A percentile compares a stretch with the other conserved stretches of the same genome.
phyloP scores from a whole-genome alignment of 1,139 yeast genomes.

The Protomyces arabidopsidicola region DNA sequence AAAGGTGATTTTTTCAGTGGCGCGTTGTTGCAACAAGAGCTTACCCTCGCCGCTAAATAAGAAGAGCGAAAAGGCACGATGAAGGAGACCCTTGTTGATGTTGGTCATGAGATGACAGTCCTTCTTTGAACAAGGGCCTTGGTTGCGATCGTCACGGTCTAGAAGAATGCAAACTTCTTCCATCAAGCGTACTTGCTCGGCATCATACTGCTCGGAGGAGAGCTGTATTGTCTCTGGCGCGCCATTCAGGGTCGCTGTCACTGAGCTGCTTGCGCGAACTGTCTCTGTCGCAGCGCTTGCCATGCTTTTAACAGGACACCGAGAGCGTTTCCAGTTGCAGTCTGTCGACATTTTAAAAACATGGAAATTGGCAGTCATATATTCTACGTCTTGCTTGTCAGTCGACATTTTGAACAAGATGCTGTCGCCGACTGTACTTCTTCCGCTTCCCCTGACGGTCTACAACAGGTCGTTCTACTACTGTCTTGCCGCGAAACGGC shows the following conservation, averaged over 20 bases:
- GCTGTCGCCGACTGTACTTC: background rate
- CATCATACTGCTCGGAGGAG: constrained; percentile 75
- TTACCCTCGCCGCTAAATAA: constrained; percentile 72
- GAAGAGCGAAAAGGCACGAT: constrained; percentile 93
- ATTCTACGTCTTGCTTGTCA: background rate
- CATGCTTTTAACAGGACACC: background rate
- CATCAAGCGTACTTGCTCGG: constrained; percentile 91
- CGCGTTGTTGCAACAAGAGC: constrained; percentile 86
- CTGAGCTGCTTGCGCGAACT: background rate
- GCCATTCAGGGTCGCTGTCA: background rate
- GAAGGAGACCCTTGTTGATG: constrained; percentile 77
- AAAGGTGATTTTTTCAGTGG: constrained; percentile 92
- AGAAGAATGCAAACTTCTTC: constrained; percentile 92
- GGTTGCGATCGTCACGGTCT: constrained; percentile 77
- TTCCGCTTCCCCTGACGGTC: background rate
- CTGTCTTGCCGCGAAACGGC: constrained; percentile 23
- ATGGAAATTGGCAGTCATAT: background rate
- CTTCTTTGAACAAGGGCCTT: constrained; percentile 93
- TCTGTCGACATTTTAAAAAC: too few species aligned
- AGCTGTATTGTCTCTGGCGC: constrained; percentile 33
- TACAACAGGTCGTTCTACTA: constrained; percentile 3
- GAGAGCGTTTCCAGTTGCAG: too few species aligned
- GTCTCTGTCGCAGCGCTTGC: background rate
- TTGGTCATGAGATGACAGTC: constrained; percentile 85
- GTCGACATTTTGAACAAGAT: background rate